Evolutionary conservation across 495 filamentous ascomycete species (phyloP).

Genomic region (Xylaria venustula): DNA sequence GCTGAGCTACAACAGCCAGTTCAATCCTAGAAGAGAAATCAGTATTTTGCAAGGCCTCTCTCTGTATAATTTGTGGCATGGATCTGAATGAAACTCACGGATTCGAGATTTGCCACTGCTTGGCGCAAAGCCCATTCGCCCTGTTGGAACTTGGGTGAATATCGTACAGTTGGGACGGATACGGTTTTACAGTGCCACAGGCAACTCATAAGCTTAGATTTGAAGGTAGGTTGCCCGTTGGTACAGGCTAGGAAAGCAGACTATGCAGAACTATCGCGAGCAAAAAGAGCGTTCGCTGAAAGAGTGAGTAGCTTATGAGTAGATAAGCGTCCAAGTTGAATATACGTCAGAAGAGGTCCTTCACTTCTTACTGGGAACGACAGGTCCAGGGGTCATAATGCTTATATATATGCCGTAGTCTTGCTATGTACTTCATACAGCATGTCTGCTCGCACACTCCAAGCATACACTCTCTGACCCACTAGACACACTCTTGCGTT

Average conservation of each 20-base stretch:
- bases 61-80: not conserved
- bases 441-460: not conserved
- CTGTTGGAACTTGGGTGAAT: no score
- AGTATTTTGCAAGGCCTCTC: not conserved
- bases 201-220: not conserved
- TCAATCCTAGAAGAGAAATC: not conserved
- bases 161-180: no score
- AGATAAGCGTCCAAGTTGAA: not conserved
- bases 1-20: not conserved
- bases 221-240: not conserved
- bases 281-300: not conserved
- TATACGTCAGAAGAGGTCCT: not conserved
- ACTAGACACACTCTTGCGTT: not conserved
- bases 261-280: not conserved
- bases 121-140: not conserved
- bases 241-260: not conserved
- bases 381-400: constrained; percentile 3
- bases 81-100: not conserved
- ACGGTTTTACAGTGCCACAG: no score
- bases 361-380: not conserved
- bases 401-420: not conserved
- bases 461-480: not conserved
- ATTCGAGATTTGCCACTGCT: not conserved
- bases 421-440: constrained; percentile 12
- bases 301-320: not conserved